Base-by-base conservation (phyloP, 2,329 filamentous ascomycete species). In the Alternaria sp. region DNA sequence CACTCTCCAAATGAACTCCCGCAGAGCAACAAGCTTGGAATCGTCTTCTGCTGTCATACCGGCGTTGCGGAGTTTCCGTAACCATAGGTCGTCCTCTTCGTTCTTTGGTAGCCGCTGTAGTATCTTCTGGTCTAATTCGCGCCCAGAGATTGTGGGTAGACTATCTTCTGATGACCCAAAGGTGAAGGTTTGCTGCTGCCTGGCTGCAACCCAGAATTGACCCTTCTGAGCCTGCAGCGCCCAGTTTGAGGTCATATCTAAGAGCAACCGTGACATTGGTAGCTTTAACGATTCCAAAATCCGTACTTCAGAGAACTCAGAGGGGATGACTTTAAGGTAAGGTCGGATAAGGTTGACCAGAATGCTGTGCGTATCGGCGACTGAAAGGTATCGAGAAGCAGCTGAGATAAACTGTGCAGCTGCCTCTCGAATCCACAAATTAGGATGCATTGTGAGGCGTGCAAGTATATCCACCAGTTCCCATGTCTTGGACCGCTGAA, bases 31-130 rank as follows among this genome's bases (percentile, higher is more conserved):
- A 3, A 99, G 82, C 78, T 99, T 98, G 75, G 91, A 88, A 69
- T 99, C 96, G 70, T 99, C 95, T 47, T 97, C 94, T 1, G 85
- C 75, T 1, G 85, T 83, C 83, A 99, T 88, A 0, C 96, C 96
- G 45, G 97, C 88, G 67, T 93, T 97, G 54, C 92, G 88, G 51
- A 99, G 82, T 67, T 93, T 91, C 13, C 87, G 85, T n/a, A 99
- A 83, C 94, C 96, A 98, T 69, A 93, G 89, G 66, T 97, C 93
- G 75, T 99, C 96, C 77, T 98, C 95, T 9, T 97, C 93, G 69
- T 94, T 97, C 74, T 89, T 94, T 1, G 87, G 81, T 4, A 91
- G 82, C 68, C 88, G 89, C 66, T 84, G 86, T 26, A 96, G 80
- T 10, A 88, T 84, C 70, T 86, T 87, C 52, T 83, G 77, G 40